Percentiles rank a stretch among this genome's conserved stretches.
These are phyloP conservation scores for Daedaleopsis nitida DNA, from an alignment of 768 basidiomycete genomes.

Conservation along the genomic window DNA sequence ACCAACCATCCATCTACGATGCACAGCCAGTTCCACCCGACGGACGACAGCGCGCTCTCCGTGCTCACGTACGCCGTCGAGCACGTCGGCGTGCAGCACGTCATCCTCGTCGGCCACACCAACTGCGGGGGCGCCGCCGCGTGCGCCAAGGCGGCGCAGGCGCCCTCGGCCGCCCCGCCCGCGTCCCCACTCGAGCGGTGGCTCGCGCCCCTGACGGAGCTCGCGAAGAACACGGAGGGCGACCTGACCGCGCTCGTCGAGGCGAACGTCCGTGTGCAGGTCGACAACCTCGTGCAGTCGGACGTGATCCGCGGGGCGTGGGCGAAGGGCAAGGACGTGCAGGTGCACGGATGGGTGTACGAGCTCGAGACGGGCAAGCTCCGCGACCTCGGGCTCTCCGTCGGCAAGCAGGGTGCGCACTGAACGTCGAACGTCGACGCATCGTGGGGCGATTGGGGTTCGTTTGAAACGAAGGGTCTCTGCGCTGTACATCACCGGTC, in stretches of 20 bases:
- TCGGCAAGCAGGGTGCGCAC: constrained; percentile 8
- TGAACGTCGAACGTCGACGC: neutral
- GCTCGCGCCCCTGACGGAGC: constrained; percentile 66
- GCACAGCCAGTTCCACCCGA: constrained; percentile 66
- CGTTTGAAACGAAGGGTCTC: neutral
- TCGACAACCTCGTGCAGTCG: constrained; percentile 27
- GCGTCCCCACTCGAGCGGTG: constrained; percentile 59
- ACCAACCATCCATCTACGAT: neutral
- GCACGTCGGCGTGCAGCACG: constrained; percentile 74
- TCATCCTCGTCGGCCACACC: constrained; percentile 82
- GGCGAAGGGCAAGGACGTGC: constrained; percentile 26
- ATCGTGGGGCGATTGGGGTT: neutral
- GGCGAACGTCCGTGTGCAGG: constrained; percentile 50
- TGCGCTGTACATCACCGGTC: neutral
- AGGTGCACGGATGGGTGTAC: constrained; percentile 62
- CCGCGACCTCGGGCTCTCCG: constrained; percentile 54
- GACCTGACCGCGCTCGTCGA: constrained; percentile 41
- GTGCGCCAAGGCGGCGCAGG: constrained; percentile 48
- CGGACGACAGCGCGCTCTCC: constrained; percentile 72
- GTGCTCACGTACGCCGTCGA: constrained; percentile 76
- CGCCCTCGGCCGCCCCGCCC: constrained; percentile 32
- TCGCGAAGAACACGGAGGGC: constrained; percentile 34
- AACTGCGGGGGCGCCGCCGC: constrained; percentile 78
- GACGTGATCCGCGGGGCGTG: constrained; percentile 30
- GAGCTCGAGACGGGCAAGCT: constrained; percentile 60